Evolutionary conservation across 495 filamentous ascomycete genomes (phyloP), one percentile per base, ranked within the genome.

Genomic region (Bathelium albidoporum): DNA sequence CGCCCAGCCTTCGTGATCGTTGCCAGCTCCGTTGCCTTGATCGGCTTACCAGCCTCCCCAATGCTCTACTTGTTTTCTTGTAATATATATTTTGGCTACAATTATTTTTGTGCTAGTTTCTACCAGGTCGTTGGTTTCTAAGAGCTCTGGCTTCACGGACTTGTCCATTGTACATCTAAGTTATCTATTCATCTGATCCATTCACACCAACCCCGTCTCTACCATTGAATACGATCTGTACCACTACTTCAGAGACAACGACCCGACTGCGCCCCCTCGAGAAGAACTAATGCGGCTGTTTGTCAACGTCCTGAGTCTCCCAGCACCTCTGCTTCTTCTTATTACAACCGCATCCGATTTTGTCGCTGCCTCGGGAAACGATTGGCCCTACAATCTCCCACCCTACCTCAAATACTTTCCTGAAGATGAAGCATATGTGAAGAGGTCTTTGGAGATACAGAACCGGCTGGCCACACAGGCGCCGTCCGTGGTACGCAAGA

Each of bases 401-500:
- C 76, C 34, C 74, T 80, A 70, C 70, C 77, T 66, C 62, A 78
- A 73, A 64, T 73, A 76, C 65, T 77, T 65, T 61, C 73, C 75
- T 11, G 73, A 75, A 58, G 69, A 79, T 43, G 71, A 75, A 41
- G 64, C 65, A 10, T 66, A 70, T 60, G 67, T 71, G 7, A 71
- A 73, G 28, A 68, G 77, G 58, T 67, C 71, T 20, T 20, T 71
- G 9, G 68, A 73, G 32, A 65, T 74, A 44, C 71, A 73, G 53
- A 66, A 76, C 53, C 67, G 70, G 59, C 32, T 77, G 36, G 59
- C 60, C 14, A 64, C 61, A 45, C 74, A 74, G 59, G 69, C 32
- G 14, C 77, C 79, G 1, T 67, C 77, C 14, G 81, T 73, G 16
- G 75, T 90, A 24, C 75, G 77, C 61, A 97, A 96, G 70, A 96